phyloP scores from a whole-genome alignment of 83 land plant genomes.

The Thuja plicata region DNA sequence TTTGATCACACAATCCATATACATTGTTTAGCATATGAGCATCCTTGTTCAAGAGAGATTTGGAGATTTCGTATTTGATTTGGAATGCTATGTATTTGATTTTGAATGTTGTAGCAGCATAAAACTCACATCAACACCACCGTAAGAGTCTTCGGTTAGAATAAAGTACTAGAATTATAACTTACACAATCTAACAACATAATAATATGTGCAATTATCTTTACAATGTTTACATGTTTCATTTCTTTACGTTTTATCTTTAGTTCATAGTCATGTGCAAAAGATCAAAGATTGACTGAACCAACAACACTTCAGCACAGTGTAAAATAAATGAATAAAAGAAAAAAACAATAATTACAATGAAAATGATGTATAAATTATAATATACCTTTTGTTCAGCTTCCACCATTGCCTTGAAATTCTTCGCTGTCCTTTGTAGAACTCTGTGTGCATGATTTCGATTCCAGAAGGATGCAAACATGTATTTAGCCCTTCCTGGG shows the following conservation, averaged over 20 bases:
- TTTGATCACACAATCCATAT: too few relatives aligned
- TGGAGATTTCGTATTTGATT: too few relatives aligned
- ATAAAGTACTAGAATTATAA: too few relatives aligned
- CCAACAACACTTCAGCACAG: not conserved
- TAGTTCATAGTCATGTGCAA: not conserved
- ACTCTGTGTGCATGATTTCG: conserved; percentile 84
- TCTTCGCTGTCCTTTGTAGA: conserved; percentile 71
- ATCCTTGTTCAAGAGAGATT: too few relatives aligned
- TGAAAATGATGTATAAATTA: not conserved
- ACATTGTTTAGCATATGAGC: too few relatives aligned
- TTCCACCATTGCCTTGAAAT: conserved; percentile 65
- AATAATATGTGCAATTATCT: too few relatives aligned
- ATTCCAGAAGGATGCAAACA: conserved; percentile 99
- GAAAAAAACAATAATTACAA: not conserved
- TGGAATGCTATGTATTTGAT: too few relatives aligned
- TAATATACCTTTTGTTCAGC: conserved; percentile 77
- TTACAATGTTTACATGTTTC: too few relatives aligned
- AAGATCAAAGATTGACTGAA: not conserved
- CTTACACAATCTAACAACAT: too few relatives aligned
- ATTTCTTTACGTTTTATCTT: not conserved
- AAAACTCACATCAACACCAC: too few relatives aligned
- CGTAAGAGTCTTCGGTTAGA: too few relatives aligned
- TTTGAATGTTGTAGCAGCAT: too few relatives aligned
- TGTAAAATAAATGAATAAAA: not conserved
- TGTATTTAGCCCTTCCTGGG: conserved; percentile 93